Percentiles rank a stretch among this genome's conserved stretches.
Evolutionary conservation across 163 green algal genomes (phyloP).

Genomic region (Chlorella variabilis): DNA sequence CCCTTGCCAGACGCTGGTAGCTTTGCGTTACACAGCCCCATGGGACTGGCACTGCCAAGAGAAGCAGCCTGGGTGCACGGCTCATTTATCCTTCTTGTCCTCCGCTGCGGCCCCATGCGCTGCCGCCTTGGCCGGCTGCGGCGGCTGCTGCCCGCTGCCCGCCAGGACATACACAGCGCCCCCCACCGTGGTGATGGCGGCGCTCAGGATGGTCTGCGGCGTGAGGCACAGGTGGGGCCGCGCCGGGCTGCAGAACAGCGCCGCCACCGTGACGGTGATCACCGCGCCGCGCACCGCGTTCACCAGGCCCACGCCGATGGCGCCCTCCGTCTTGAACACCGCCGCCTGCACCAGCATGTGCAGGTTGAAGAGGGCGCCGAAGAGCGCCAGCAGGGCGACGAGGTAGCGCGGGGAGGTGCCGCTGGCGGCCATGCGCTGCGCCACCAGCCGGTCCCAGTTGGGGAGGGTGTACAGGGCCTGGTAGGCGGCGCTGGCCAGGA

Average conservation of each 20-base stretch:
- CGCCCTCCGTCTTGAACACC: conserved; percentile 53
- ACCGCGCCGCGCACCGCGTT: conserved; percentile 55
- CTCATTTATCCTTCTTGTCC: neutral
- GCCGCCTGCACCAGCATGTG: conserved; percentile 49
- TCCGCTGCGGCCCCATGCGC: neutral
- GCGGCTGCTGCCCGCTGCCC: neutral
- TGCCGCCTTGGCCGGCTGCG: neutral
- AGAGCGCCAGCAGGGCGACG: conserved; percentile 46
- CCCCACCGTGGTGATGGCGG: conserved; percentile 39
- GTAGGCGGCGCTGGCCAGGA: conserved; percentile 50
- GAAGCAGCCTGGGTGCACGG: too few relatives aligned
- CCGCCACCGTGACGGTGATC: conserved; percentile 33
- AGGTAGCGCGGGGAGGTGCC: conserved; percentile 17
- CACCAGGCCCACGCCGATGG: conserved; percentile 53
- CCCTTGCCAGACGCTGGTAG: too few relatives aligned
- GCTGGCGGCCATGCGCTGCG: conserved; percentile 35
- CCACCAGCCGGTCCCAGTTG: conserved; percentile 50
- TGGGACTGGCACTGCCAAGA: too few relatives aligned
- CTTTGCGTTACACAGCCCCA: too few relatives aligned
- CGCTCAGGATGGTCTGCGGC: conserved; percentile 34
- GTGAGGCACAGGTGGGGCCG: conserved; percentile 42
- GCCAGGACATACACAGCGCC: conserved; percentile 48
- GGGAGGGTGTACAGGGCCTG: conserved; percentile 57
- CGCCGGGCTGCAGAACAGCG: conserved; percentile 47
- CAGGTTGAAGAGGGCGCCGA: conserved; percentile 46